Evolutionary conservation across 306 rosid genomes (phyloP), one percentile per base, ranked within the genome.

Genomic region (Begonia fuchsioides): DNA sequence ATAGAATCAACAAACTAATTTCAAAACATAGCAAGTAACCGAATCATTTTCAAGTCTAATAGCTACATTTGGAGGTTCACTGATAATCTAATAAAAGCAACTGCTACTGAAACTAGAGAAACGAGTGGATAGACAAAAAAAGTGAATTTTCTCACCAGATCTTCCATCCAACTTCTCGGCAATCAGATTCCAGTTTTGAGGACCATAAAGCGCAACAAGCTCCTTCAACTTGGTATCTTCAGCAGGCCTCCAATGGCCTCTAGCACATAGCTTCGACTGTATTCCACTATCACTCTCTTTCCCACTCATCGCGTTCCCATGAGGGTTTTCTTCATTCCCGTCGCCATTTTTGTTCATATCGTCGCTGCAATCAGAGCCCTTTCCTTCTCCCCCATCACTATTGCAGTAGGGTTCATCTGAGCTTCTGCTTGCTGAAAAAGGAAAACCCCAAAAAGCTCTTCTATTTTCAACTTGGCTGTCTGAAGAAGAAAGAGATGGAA

Each of bases 171-270:
- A 63, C 81, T 85, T 92, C 32, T 92, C 93, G 1, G 98, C 98
- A 38, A 92, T 92, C 13, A 92, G 83, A 60, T 92, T 92, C 98
- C 98, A 92, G 62, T 92, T 92, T 49, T 92, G 98, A 56, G 98
- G 96, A 45, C 98, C 98, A 66, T 85, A 92, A 32, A 79, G 86
- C 41, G 93, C 72, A 0, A 92, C 98, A 20, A 92, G 94, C 32
- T 92, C 98, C 68, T 83, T 92, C 17, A 92, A 81, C 81, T 85
- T 92, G 11, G 94, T 49, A 57, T 92, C 98, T 66, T 92, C 98
- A 3, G 96, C 98, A 6, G 98, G 98, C 54, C 98, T 73, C 98
- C 98, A 92, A 74, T 92, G 98, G 15, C 98, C 98, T 72, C 98
- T 86, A 43, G 87, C 83, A 72, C 94, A 82, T 6, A 82, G 87